Evolutionary conservation across 106 monocot genomes (phyloP), one percentile per base, ranked within the genome.

Genomic region (Phalaenopsis equestris): DNA sequence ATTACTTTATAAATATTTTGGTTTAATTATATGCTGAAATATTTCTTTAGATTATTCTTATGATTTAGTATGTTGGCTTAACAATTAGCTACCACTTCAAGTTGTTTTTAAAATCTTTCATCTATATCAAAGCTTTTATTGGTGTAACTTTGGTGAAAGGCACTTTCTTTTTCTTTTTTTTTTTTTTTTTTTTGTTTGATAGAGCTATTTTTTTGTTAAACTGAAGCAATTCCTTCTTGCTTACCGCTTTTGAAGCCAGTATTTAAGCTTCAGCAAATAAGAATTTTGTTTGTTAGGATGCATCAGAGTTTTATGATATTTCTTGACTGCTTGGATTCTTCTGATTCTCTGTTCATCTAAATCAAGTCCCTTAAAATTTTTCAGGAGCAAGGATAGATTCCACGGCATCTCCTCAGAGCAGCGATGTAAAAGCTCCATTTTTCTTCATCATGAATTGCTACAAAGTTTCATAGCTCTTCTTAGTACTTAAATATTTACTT

Each of bases 311-410:
- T 70, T 37, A 10, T 70, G 39, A 70, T 15, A 14, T 41, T 65
- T 65, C 36, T 70, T 8, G 39, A 70, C 6, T 70, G 70, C 15
- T 16, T 37, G 70, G 70, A 70, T 5, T 2, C 14, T 70, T 39
- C 12, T 21, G 11, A 70, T 70, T 38, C 12, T 14, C 14, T 39
- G 38, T 39, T 70, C 70, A 70, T 38, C 74, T 74, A 45, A 74
- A 74, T 45, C 19, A 74, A 42, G 74, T 49, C 30, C 2, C 49
- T 24, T 49, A 11, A 16, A 30, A 10, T 24, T 78, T 83, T 61
- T 77, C 85, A 96, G 95, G 95, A 81, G 82, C 86, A 78, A 93
- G 86, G 79, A 87, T 86, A 72, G 89, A 93, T 42, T 67, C 86
- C 78, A 83, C 84, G 47, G 36, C 61, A 18, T 88, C 67, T 79